Percentiles rank a stretch among this genome's conserved stretches.
phyloP scores from a whole-genome alignment of 176 grass and related monocot species.

The Lolium rigidum region DNA sequence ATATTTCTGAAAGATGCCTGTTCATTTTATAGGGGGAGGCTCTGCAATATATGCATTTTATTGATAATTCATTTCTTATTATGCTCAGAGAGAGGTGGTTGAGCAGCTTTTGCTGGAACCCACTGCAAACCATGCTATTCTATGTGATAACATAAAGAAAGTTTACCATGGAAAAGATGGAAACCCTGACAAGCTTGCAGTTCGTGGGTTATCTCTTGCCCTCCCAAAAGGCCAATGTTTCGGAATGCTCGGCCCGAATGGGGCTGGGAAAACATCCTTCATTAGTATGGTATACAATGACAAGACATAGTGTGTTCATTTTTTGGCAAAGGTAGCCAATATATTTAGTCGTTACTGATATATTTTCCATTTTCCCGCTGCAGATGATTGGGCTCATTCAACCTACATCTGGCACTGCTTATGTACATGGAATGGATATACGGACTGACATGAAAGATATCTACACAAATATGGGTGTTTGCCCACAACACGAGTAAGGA shows the following conservation, averaged over 20 bases:
- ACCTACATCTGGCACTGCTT: constrained; percentile 82
- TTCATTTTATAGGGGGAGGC: background rate
- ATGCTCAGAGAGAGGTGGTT: constrained; percentile 72
- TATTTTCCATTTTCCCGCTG: constrained; percentile 11
- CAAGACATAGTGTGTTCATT: background rate
- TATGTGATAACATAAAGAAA: constrained; percentile 80
- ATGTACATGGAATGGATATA: constrained; percentile 91
- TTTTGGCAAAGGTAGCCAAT: background rate
- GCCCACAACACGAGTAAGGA: constrained; percentile 88
- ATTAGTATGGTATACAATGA: constrained; percentile 81
- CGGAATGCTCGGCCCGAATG: constrained; percentile 96
- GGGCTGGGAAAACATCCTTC: constrained; percentile 96
- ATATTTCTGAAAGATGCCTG: constrained; percentile 5
- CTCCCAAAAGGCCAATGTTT: constrained; percentile 91
- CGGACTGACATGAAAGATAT: constrained; percentile 67
- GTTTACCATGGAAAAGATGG: constrained; percentile 88
- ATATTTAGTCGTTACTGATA: background rate
- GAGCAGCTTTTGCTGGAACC: constrained; percentile 65
- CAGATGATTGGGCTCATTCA: constrained; percentile 92
- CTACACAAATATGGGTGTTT: constrained; percentile 95
- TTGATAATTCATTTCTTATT: constrained; percentile 24
- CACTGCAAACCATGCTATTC: constrained; percentile 59
- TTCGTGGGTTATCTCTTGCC: constrained; percentile 90
- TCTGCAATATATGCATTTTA: background rate
- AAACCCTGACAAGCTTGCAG: constrained; percentile 86